Conservation (phyloP, 2,329 filamentous ascomycete species). For the Stemphylium beticola region DNA sequence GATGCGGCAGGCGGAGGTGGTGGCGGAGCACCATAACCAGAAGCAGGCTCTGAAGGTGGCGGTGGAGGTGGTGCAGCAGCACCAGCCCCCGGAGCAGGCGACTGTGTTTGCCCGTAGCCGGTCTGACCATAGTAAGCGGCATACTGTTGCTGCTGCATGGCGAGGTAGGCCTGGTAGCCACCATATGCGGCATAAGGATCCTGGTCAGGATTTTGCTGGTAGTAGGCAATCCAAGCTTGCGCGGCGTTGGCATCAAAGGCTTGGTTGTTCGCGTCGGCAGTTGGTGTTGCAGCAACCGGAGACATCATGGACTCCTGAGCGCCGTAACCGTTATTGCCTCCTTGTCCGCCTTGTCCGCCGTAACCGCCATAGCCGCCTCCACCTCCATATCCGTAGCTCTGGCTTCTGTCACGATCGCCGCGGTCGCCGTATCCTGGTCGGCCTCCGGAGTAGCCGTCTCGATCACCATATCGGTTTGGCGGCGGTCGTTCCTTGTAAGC, state of each 20-base stretch:
- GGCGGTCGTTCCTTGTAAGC: slow-evolving; percentile 76
- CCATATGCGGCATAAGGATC: slow-evolving; percentile 93
- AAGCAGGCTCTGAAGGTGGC: slow-evolving; percentile 39
- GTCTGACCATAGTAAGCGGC: slow-evolving; percentile 40
- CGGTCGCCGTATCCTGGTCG: slow-evolving; percentile 51
- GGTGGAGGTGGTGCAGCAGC: slow-evolving; percentile 36
- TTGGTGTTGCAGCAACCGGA: slow-evolving; percentile 42
- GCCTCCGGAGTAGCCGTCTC: slow-evolving; percentile 47
- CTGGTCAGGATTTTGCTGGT: slow-evolving; percentile 71
- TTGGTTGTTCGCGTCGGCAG: slow-evolving; percentile 50
- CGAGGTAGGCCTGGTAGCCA: slow-evolving; percentile 61
- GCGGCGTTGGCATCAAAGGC: slow-evolving; percentile 75
- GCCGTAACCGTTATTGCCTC: slow-evolving; percentile 39
- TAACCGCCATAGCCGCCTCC: slow-evolving; percentile 50
- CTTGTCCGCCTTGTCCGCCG: slow-evolving; percentile 44
- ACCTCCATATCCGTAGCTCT: slow-evolving; percentile 47
- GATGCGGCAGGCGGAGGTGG: slow-evolving; percentile 44
- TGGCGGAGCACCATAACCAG: slow-evolving; percentile 37
- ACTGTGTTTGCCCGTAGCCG: slow-evolving; percentile 32
- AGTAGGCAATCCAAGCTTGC: slow-evolving; percentile 75
- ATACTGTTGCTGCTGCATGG: slow-evolving; percentile 40
- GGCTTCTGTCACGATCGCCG: slow-evolving; percentile 49
- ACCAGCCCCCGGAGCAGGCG: slow-evolving; percentile 36
- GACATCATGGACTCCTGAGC: slow-evolving; percentile 35
- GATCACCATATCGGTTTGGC: slow-evolving; percentile 53